These are phyloP conservation scores for Umbellularia californica DNA, from an alignment of 164 flowering plant genomes.

Conservation along the genomic window DNA sequence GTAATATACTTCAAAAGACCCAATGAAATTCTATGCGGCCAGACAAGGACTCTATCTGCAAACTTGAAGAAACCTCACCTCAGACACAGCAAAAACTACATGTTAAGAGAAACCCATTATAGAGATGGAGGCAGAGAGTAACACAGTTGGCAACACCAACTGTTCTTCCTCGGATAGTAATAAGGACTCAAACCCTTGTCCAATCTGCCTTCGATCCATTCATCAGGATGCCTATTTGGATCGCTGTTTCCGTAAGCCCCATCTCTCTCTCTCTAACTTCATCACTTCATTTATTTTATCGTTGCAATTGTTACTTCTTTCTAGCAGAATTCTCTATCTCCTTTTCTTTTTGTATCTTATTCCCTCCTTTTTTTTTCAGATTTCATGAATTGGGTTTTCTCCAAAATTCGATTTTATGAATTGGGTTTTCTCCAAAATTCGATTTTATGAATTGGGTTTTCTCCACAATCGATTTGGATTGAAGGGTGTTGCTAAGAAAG, in stretches of 20 bases:
- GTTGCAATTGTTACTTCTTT: neutral
- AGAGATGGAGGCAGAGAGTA: neutral
- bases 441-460: neutral
- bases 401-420: no score
- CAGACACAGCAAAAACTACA: no score
- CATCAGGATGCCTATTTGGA: slow-evolving; percentile 11
- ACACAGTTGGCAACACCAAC: no score
- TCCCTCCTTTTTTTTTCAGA: neutral
- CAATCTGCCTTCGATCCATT: slow-evolving; percentile 12
- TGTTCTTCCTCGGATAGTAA: no score
- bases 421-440: no score
- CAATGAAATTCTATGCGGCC: no score
- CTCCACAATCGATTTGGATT: neutral
- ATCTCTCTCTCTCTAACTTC: neutral
- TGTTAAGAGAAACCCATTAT: neutral
- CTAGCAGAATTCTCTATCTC: neutral
- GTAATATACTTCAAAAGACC: no score
- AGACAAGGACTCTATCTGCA: no score
- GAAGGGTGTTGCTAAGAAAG: neutral
- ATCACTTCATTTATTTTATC: neutral
- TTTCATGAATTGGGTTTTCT: neutral
- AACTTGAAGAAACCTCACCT: no score
- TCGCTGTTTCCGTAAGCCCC: slow-evolving; percentile 11
- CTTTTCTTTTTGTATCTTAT: no score
- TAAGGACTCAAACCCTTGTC: slow-evolving; percentile 1